Evolutionary conservation across 345 rosid genomes (phyloP), one percentile per base, ranked within the genome.

Genomic region (Euphorbia lathyris): DNA sequence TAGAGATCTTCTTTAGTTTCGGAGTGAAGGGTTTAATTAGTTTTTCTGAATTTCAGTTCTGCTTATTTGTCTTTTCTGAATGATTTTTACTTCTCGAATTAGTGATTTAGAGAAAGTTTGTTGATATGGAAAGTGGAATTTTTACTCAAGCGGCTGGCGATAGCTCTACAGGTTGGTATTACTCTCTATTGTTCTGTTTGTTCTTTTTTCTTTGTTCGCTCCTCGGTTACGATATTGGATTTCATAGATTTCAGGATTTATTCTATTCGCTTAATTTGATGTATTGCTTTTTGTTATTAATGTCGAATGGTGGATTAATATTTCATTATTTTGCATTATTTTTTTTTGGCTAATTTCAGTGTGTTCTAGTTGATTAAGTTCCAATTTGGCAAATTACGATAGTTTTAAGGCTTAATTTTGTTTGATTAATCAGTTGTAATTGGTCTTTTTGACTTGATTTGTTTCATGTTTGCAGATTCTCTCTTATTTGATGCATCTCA

Each of bases 401-500:
- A 16, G 51, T 45, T 12, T 45, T 45, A 3, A 45, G 51, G 51
- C 19, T 45, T 45, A 14, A 16, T 45, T 45, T 16, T 45, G 7
- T 40, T 40, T 40, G 45, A 40, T 40, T 6, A 10, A 40, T 7
- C 36, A 32, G 9, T 40, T 40, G 36, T 32, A 5, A 32, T 40
- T 40, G 45, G 45, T 61, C 50, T 25, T 55, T 67, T 43, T 51
- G 1, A 52, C 55, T 64, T 17, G 62, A 53, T 16, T 62, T 63
- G 13, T 68, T 68, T 29, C 22, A 36, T 65, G 68, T 34, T 53
- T 74, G 85, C 85, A 85, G 96, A 74, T 67, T 73, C 5, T 67
- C 52, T 92, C 29, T 79, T 87, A 75, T 95, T 92, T 83, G 99
- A 95, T 79, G 96, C 99, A 63, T 92, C 99, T 7, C 98, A 95